These are phyloP conservation scores for Cryptococcus wingfieldii DNA, from an alignment of 1,284 basidiomycete species.

Conservation along the genomic window DNA sequence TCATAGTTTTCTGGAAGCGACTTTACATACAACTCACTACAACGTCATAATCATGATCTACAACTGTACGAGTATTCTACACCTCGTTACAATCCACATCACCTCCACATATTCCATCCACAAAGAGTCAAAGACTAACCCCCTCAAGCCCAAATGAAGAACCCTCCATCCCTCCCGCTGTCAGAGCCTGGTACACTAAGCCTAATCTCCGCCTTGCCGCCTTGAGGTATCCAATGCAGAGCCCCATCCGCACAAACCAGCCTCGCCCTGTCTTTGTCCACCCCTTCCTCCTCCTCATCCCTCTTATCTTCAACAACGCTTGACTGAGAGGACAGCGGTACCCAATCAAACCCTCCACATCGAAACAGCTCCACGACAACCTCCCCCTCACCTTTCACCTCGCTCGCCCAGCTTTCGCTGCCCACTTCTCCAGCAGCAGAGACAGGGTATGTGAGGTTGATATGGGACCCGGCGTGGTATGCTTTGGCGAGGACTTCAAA, in stretches of 20 bases:
- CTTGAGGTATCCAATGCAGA: slow-evolving; percentile 9
- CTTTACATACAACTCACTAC: no score
- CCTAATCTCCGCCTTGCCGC: slow-evolving; percentile 7
- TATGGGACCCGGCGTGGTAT: slow-evolving; percentile 69
- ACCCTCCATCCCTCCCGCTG: background rate
- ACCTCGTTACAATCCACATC: no score
- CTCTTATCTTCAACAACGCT: background rate
- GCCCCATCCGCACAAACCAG: slow-evolving; percentile 20
- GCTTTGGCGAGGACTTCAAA: slow-evolving; percentile 60
- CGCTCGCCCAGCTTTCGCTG: slow-evolving; percentile 23
- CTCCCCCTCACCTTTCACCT: slow-evolving; percentile 52
- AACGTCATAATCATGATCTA: no score
- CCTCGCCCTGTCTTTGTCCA: background rate
- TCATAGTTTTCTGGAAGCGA: no score
- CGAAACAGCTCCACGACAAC: slow-evolving; percentile 75
- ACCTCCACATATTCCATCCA: no score
- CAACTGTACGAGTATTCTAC: no score
- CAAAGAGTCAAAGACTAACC: no score
- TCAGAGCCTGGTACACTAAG: background rate
- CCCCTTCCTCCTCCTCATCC: background rate
- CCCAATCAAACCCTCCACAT: slow-evolving; percentile 78
- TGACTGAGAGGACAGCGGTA: slow-evolving; percentile 48
- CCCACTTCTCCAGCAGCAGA: slow-evolving; percentile 10
- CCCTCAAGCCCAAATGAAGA: slow-evolving; percentile 2
- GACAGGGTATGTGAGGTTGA: slow-evolving; percentile 57